A percentile compares a stretch with the other conserved stretches of the same genome.
Conservation (phyloP, 768 basidiomycete species). For the Megacollybia marginata region DNA sequence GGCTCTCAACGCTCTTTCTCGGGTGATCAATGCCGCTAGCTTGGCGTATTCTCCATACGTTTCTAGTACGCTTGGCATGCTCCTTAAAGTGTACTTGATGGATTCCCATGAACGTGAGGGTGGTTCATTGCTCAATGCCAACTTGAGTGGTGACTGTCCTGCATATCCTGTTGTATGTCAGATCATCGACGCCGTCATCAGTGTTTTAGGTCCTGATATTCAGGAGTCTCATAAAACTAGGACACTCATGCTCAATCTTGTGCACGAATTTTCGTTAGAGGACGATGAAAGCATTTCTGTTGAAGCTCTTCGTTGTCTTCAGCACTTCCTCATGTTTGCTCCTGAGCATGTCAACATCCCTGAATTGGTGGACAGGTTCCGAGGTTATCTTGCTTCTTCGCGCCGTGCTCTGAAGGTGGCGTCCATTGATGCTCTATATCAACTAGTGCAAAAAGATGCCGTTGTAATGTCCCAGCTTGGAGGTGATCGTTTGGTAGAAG, state of each 20-base stretch:
- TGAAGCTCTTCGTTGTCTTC: constrained; percentile 92
- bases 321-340: constrained; percentile 96
- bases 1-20: constrained; percentile 77
- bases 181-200: constrained; percentile 89
- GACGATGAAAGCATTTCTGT: constrained; percentile 84
- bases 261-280: constrained; percentile 79
- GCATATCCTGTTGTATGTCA: constrained; percentile 89
- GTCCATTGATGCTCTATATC: constrained; percentile 93
- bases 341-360: constrained; percentile 80
- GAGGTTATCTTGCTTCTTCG: constrained; percentile 71
- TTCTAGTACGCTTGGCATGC: constrained; percentile 79
- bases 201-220: constrained; percentile 90
- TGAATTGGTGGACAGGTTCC: constrained; percentile 70
- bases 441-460: constrained; percentile 94
- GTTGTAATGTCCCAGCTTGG: constrained; percentile 87
- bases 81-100: constrained; percentile 82
- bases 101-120: constrained; percentile 94
- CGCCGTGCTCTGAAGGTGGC: constrained; percentile 85
- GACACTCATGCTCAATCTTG: constrained; percentile 76
- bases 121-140: constrained; percentile 73
- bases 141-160: constrained; percentile 84
- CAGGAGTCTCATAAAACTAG: constrained; percentile 79
- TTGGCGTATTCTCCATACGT: constrained; percentile 88
- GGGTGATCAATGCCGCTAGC: constrained; percentile 88
- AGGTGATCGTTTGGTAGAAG: constrained; percentile 89